A percentile compares a stretch with the other conserved stretches of the same genome.
Evolutionary conservation across 345 rosid genomes (phyloP).

Genomic region (Populus nigra): DNA sequence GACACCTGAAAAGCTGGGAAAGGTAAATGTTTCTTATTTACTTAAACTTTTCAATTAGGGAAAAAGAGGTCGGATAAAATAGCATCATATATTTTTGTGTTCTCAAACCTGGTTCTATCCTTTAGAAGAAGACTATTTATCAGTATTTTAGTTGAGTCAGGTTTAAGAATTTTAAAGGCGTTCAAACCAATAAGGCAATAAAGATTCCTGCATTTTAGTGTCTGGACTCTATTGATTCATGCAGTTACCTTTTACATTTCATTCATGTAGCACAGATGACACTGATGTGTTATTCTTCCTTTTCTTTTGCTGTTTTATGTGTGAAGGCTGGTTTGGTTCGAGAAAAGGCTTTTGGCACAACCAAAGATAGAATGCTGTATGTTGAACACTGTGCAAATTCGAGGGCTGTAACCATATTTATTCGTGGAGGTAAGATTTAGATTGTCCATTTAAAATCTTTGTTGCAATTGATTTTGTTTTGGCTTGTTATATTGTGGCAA

Average conservation of each 20-base stretch:
- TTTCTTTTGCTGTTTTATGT: constrained; percentile 2
- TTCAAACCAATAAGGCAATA: neutral
- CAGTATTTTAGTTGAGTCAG: neutral
- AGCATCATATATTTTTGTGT: neutral
- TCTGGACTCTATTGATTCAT: neutral
- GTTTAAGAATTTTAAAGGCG: neutral
- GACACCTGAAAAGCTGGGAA: constrained; percentile 90
- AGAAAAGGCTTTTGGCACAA: constrained; percentile 76
- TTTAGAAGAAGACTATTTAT: neutral
- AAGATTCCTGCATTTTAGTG: neutral
- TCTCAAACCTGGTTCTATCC: neutral
- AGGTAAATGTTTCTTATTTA: constrained; percentile 38
- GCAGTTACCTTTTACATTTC: neutral
- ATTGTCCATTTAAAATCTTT: neutral
- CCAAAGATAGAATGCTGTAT: constrained; percentile 76
- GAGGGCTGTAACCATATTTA: constrained; percentile 79
- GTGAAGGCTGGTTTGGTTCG: constrained; percentile 83
- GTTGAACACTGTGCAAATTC: constrained; percentile 81
- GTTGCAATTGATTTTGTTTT: neutral
- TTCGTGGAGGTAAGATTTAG: constrained; percentile 75
- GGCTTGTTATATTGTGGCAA: neutral
- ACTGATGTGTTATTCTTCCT: neutral
- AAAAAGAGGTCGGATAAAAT: neutral
- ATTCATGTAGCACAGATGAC: neutral
- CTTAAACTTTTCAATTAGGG: neutral